Conservation (phyloP, 768 basidiomycete species). For the Russula emetica region DNA sequence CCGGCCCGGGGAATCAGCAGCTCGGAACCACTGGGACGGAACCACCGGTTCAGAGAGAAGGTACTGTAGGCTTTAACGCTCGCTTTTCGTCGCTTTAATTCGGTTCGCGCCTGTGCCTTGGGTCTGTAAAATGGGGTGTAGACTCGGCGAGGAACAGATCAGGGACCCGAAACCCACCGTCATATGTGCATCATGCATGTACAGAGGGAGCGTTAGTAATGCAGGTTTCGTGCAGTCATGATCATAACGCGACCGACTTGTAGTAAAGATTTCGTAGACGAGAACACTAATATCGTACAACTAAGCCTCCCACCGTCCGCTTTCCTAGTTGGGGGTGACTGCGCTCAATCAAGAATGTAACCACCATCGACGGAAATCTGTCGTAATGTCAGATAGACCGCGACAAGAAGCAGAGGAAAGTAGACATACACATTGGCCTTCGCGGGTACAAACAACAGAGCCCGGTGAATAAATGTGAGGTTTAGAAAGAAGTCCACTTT, state of each 20-base stretch:
- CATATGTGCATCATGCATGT: no score
- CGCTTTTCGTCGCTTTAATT: no score
- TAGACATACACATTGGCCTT: constrained; percentile 20
- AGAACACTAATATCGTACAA: not conserved
- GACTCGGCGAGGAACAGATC: not conserved
- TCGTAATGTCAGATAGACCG: not conserved
- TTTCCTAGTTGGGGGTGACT: not conserved
- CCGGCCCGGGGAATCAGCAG: no score
- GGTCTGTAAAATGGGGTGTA: not conserved
- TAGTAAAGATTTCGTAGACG: no score
- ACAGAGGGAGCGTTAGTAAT: no score
- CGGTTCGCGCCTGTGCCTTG: no score
- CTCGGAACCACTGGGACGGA: no score
- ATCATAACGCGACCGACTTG: not conserved
- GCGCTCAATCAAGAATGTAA: constrained; percentile 3
- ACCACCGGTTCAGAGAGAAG: no score
- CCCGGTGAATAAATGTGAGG: not conserved
- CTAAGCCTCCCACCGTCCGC: not conserved
- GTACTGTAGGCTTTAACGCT: no score
- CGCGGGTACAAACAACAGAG: not conserved
- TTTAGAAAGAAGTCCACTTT: not conserved
- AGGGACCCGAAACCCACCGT: not conserved
- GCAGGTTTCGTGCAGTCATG: no score
- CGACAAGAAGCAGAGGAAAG: not conserved
- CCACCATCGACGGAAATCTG: constrained; percentile 19